Evolutionary conservation across 2,329 filamentous ascomycete species (phyloP).

Genomic region (Hirsutella minnesotensis): DNA sequence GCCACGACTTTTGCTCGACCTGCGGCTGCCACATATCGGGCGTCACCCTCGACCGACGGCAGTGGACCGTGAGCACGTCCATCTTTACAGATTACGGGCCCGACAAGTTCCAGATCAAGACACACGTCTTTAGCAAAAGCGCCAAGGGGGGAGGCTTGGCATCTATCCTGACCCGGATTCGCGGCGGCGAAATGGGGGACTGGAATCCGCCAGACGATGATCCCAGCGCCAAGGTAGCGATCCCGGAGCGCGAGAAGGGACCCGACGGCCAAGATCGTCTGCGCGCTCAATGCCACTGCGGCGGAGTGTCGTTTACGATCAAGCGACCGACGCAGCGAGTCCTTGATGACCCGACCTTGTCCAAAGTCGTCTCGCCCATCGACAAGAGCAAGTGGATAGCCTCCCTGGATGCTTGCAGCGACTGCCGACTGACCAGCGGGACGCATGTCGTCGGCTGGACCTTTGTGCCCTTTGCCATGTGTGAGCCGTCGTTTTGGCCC

Average conservation of each 20-base stretch:
- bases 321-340: constrained; percentile 22
- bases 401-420: constrained; percentile 27
- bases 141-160: constrained; percentile 24
- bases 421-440: constrained; percentile 31
- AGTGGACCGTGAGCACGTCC: constrained; percentile 27
- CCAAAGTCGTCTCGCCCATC: constrained; percentile 21
- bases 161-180: constrained; percentile 20
- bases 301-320: constrained; percentile 34
- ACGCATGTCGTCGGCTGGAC: constrained; percentile 30
- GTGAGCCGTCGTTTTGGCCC: constrained; percentile 23
- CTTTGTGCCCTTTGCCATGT: constrained; percentile 23
- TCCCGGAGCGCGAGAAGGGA: constrained; percentile 18
- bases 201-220: constrained; percentile 23
- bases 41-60: constrained; percentile 15
- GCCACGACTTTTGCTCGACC: constrained; percentile 31
- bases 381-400: constrained; percentile 31
- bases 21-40: constrained; percentile 34
- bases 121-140: constrained; percentile 24
- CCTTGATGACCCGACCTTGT: constrained; percentile 16
- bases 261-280: constrained; percentile 25
- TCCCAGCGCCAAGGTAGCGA: constrained; percentile 13
- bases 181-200: constrained; percentile 15
- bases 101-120: constrained; percentile 20
- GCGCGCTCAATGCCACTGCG: constrained; percentile 32
- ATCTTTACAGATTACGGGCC: constrained; percentile 26